These are phyloP conservation scores for Plantago ovata DNA, from an alignment of 257 asterid species.

Conservation along the genomic window DNA sequence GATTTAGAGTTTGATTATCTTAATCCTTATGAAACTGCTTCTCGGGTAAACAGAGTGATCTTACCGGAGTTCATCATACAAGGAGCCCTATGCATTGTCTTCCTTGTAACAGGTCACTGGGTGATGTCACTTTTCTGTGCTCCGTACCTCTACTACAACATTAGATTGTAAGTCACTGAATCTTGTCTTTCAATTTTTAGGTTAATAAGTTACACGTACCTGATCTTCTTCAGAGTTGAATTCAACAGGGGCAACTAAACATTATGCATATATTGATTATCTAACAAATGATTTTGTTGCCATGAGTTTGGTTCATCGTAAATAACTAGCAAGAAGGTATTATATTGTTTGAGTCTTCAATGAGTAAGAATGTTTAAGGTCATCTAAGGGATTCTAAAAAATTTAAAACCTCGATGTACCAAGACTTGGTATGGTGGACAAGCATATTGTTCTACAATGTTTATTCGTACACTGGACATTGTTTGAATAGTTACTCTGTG, in stretches of 20 bases:
- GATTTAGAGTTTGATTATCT: conserved; percentile 78
- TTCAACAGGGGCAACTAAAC: neutral
- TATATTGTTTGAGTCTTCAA: too few relatives aligned
- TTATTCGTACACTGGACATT: neutral
- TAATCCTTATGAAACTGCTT: conserved; percentile 76
- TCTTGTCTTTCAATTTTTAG: neutral
- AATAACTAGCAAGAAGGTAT: too few relatives aligned
- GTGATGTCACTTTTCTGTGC: conserved; percentile 50
- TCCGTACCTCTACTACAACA: conserved; percentile 67
- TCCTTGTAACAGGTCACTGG: conserved; percentile 75
- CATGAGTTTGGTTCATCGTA: too few relatives aligned
- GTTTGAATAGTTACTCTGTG: conserved; percentile 20
- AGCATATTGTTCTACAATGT: neutral
- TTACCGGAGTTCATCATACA: conserved; percentile 70
- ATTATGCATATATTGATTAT: too few relatives aligned
- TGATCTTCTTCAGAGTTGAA: neutral
- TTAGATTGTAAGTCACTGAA: conserved; percentile 49
- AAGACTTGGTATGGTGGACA: neutral
- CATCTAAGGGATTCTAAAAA: too few relatives aligned
- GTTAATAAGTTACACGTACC: neutral
- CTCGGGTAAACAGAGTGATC: conserved; percentile 57
- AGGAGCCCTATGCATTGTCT: conserved; percentile 59
- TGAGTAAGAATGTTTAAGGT: too few relatives aligned
- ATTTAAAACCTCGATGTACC: too few relatives aligned
- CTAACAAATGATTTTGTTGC: too few relatives aligned